Evolutionary conservation across 148 eudicot species (phyloP), one percentile per base, ranked within the genome.

Genomic region (Spergularia bocconei): DNA sequence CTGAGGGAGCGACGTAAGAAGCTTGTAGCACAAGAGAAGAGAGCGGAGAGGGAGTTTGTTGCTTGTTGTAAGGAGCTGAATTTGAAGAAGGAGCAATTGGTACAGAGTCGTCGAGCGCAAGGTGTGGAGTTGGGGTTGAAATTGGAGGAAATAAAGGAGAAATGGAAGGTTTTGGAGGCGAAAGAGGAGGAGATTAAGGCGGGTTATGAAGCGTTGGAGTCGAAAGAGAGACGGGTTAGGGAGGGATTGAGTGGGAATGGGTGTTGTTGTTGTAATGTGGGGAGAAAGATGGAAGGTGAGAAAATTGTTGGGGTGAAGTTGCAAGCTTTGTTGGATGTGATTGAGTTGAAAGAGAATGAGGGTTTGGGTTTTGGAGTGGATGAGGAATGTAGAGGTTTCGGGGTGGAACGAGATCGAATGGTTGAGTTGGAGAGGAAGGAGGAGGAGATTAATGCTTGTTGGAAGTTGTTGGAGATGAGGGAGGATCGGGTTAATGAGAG

Each of bases 1-100:
- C 36, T 72, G 63, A 48, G 11, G 11, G 53, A 72, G 17, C 29
- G 11, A 7, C 15, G 64, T 72, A 15, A 21, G 21, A 50, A 72
- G 75, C 19, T 72, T 54, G 66, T 11, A 7, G 39, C 13, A 55
- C 59, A 47, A 13, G 66, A 59, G 66, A 72, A 59, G 55, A 16
- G 29, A 23, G 75, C 44, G 6, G 62, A 72, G 51, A 64, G 59
- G 75, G 75, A 61, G 54, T 72, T 39, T 19, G 13, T 10, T 53
- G 75, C 21, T 39, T 72, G 75, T 57, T 33, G 53, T 16, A 15
- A 72, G 4, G 38, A 58, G 7, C 6, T 72, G 20, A 21, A 44
- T 23, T 16, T 54, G 63, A 71, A 71, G 74, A 56, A 29, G 75
- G 39, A 58, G 53, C 20, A 72, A 55, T 70, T 70, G 74, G 44